These are phyloP conservation scores for Syncephalastrum monosporum DNA, from an alignment of 371 early-diverging fungal genomes.

Conservation along the genomic window DNA sequence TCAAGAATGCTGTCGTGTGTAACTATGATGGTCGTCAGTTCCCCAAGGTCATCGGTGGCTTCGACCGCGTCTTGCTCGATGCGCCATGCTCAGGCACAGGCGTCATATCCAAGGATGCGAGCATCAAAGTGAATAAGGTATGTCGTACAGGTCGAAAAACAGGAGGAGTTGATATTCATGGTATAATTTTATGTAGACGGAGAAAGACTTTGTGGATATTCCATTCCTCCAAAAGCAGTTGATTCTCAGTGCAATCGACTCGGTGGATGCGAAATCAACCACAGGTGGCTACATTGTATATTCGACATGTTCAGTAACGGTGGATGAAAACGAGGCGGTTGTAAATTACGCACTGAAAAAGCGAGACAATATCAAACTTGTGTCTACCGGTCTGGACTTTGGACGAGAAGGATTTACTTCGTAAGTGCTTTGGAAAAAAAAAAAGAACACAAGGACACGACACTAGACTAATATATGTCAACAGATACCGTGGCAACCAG, in stretches of 20 bases:
- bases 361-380: slow-evolving; percentile 93
- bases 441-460: background rate
- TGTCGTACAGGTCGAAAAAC: no score
- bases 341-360: slow-evolving; percentile 96
- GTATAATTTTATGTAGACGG: slow-evolving; percentile 39
- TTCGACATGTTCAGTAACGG: slow-evolving; percentile 98
- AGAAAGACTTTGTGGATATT: slow-evolving; percentile 88
- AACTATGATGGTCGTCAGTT: slow-evolving; percentile 97
- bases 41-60: slow-evolving; percentile 93
- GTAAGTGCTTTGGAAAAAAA: slow-evolving; percentile 21
- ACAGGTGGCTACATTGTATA: slow-evolving; percentile 98
- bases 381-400: slow-evolving; percentile 86
- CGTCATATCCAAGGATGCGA: slow-evolving; percentile 97
- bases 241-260: slow-evolving; percentile 96
- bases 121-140: slow-evolving; percentile 92
- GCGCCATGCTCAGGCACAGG: slow-evolving; percentile 99
- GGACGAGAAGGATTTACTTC: slow-evolving; percentile 88
- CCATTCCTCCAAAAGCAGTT: slow-evolving; percentile 96
- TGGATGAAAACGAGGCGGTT: slow-evolving; percentile 99
- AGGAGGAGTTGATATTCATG: background rate
- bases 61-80: slow-evolving; percentile 98
- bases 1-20: slow-evolving; percentile 94
- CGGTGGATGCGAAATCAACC: slow-evolving; percentile 90
- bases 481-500: slow-evolving; percentile 79
- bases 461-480: background rate